These are phyloP conservation scores for Auricularia sp. DNA, from an alignment of 768 basidiomycete species.

Conservation along the genomic window DNA sequence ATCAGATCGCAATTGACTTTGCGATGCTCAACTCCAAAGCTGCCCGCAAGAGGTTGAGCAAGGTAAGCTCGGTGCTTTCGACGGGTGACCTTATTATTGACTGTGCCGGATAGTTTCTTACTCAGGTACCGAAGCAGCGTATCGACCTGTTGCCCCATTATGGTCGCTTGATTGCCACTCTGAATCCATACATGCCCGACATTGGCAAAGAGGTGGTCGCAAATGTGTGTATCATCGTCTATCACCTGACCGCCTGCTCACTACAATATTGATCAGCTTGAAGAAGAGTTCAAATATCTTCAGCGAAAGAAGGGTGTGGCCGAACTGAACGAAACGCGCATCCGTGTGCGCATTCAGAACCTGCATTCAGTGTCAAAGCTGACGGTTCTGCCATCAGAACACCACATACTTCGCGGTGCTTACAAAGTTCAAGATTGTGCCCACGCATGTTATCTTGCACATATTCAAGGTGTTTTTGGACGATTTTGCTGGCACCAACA, in stretches of 20 bases:
- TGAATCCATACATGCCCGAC: constrained; percentile 91
- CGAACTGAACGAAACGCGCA: constrained; percentile 74
- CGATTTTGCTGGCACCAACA: constrained; percentile 84
- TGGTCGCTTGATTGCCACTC: constrained; percentile 75
- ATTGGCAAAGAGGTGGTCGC: constrained; percentile 74
- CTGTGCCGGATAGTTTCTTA: constrained; percentile 48
- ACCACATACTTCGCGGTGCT: constrained; percentile 78
- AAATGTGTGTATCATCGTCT: constrained; percentile 41
- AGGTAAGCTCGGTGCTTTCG: constrained; percentile 34
- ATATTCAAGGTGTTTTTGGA: constrained; percentile 96
- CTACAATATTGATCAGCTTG: constrained; percentile 44
- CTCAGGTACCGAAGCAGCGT: constrained; percentile 76
- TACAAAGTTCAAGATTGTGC: constrained; percentile 92
- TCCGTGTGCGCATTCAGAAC: constrained; percentile 49
- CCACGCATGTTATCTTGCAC: constrained; percentile 84
- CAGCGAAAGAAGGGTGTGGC: constrained; percentile 90
- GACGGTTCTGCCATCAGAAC: constrained; percentile 43
- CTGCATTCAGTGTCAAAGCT: neutral
- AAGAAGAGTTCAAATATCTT: constrained; percentile 93
- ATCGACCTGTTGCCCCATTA: constrained; percentile 91
- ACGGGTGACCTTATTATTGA: neutral
- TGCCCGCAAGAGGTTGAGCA: constrained; percentile 81
- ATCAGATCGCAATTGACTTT: constrained; percentile 92
- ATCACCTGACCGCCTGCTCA: too few species aligned
- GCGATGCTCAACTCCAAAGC: constrained; percentile 95